Evolutionary conservation across 2,329 filamentous ascomycete genomes (phyloP).

Genomic region (Penicillium sp.): DNA sequence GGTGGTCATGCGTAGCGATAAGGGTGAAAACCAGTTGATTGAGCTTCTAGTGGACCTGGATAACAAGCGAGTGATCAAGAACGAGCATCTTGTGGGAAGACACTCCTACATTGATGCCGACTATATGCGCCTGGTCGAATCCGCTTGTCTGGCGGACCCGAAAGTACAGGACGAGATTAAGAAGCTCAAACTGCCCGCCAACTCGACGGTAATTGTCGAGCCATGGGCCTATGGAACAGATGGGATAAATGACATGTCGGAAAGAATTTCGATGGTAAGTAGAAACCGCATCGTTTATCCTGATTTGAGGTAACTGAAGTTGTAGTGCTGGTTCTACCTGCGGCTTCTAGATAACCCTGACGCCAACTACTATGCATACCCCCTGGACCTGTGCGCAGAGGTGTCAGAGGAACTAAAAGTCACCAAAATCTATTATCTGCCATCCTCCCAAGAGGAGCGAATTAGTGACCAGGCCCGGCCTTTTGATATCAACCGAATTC

Average conservation of each 20-base stretch:
- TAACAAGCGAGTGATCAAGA: slow-evolving; percentile 6
- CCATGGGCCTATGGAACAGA: slow-evolving; percentile 48
- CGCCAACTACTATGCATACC: slow-evolving; percentile 52
- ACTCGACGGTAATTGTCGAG: slow-evolving; percentile 42
- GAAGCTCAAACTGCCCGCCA: slow-evolving; percentile 33
- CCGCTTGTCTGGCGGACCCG: slow-evolving; percentile 39
- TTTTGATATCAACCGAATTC: slow-evolving; percentile 39
- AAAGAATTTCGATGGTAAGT: slow-evolving; percentile 44
- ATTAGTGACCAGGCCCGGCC: slow-evolving; percentile 30
- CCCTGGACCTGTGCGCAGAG: slow-evolving; percentile 47
- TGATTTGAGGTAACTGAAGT: background rate
- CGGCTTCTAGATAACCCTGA: slow-evolving; percentile 37
- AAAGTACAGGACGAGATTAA: slow-evolving; percentile 36
- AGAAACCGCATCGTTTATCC: background rate
- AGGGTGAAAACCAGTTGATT: slow-evolving; percentile 13
- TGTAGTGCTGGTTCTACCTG: slow-evolving; percentile 26
- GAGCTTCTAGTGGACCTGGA: slow-evolving; percentile 22
- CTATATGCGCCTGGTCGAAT: slow-evolving; percentile 44
- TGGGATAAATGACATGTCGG: slow-evolving; percentile 43
- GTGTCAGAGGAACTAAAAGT: slow-evolving; percentile 45
- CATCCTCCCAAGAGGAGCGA: slow-evolving; percentile 34
- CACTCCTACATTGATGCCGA: slow-evolving; percentile 28
- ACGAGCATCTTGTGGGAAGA: slow-evolving; percentile 15
- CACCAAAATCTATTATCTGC: slow-evolving; percentile 44
- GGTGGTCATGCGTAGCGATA: slow-evolving; percentile 12